phyloP scores from a whole-genome alignment of 2,329 filamentous ascomycete genomes.

The Helotiales sp. region DNA sequence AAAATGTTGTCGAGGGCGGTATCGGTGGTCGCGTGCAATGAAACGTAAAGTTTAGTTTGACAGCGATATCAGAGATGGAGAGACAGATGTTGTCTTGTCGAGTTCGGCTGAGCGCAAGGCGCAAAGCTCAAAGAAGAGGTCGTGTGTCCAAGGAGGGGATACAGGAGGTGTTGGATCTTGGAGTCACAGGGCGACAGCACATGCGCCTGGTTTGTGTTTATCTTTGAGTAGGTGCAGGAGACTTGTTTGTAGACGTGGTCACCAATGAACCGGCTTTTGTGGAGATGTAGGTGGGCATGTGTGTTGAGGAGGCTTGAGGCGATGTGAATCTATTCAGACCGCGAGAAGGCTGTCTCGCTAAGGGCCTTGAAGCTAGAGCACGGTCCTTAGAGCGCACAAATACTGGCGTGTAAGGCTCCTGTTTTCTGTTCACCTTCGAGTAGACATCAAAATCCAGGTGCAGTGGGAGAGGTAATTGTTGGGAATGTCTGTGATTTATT shows the following conservation, averaged over 20 bases:
- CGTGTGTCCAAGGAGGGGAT: conserved; percentile 11
- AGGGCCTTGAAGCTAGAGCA: background rate
- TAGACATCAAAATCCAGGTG: too few species aligned
- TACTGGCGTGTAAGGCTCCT: too few species aligned
- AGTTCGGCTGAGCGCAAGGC: conserved; percentile 24
- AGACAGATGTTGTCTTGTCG: conserved; percentile 5
- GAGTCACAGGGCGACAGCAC: background rate
- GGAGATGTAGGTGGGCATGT: background rate
- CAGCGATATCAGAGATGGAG: background rate
- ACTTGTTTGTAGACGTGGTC: background rate
- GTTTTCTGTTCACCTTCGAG: too few species aligned
- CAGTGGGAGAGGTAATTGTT: too few species aligned
- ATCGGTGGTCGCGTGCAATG: background rate
- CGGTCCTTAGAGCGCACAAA: too few species aligned
- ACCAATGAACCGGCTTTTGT: background rate
- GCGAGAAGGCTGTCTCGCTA: background rate
- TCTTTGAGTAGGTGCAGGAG: background rate
- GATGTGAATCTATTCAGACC: background rate
- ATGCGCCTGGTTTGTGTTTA: background rate
- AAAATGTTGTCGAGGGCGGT: background rate
- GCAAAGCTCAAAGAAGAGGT: conserved; percentile 16
- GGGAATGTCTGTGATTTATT: too few species aligned
- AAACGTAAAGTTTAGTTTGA: background rate
- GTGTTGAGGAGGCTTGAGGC: background rate
- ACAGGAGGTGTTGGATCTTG: background rate